Base-by-base conservation (phyloP, 2,329 filamentous ascomycete genomes). In the Claviceps purpurea region DNA sequence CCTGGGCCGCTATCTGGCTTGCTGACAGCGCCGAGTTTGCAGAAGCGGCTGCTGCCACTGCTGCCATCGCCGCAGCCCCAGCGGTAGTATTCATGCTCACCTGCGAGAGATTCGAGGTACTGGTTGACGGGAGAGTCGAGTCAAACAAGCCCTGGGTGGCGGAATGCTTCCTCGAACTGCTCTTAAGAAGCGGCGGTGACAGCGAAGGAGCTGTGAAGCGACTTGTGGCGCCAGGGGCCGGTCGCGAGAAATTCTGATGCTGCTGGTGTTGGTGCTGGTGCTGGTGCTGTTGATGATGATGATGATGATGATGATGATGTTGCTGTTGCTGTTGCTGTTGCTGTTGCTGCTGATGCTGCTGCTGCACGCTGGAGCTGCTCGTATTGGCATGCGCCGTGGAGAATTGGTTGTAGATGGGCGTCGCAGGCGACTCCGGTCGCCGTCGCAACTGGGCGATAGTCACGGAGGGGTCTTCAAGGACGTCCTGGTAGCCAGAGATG, bases 1-100 rank as follows among this genome's bases (percentile, higher is more conserved):
- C 82, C 67, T 89, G 86, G 18, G 86, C 86, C 41, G 87, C 87
- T 57, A 89, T 88, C 65, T 88, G 84, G 65, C 85, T 88, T n/a
- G 85, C 81, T 1, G 76, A 75, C 55, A 79, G 67, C 26, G 52
- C 49, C 34, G 44, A 26, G 45, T 37, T 51, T 24, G 55, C 52
- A 13, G 55, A 42, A 1, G 53, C 65, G 13, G 66, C 57, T 44
- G 61, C 57, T 44, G 61, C 64, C 43, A 61, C 60, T 14, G 61
- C 59, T 18, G 65, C 64, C 44, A 68, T 69, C 67, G 52, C 52
- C 18, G 49, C 52, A 66, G 81, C 61, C 66, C 63, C 34, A 20
- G 48, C 52, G 13, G 57, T 60, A 50, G 72, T 68, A 52, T 70
- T 68, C 65, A 75, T 69, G 63, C 69, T 66, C 54, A 75, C 62